Percentiles rank a stretch among this genome's conserved stretches.
phyloP scores from a whole-genome alignment of 2,329 filamentous ascomycete species.

The Periconia sp. region DNA sequence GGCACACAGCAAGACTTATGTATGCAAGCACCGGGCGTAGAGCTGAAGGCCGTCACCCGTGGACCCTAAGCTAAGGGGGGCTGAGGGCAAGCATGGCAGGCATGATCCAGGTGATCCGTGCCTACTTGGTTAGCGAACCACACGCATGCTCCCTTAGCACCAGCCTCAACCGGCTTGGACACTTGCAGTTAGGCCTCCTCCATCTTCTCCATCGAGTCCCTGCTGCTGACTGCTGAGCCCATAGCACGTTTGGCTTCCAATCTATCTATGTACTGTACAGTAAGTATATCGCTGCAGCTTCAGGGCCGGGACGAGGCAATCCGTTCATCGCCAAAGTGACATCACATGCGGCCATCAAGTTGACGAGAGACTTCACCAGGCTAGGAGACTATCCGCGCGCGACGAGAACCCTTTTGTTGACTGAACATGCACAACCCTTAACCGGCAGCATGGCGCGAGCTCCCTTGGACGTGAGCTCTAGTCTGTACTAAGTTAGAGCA shows the following conservation, averaged over 20 bases:
- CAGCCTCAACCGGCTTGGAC: slow-evolving; percentile 13
- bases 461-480: background rate
- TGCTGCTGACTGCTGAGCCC: too few relatives aligned
- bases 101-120: background rate
- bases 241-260: too few relatives aligned
- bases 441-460: background rate
- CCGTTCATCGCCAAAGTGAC: too few relatives aligned
- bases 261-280: too few relatives aligned
- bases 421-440: background rate
- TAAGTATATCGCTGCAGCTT: too few relatives aligned
- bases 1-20: background rate
- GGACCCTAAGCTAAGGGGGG: slow-evolving; percentile 4
- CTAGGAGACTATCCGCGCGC: too few relatives aligned
- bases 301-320: too few relatives aligned
- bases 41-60: slow-evolving; percentile 2
- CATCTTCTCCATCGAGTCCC: background rate
- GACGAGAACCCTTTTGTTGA: background rate
- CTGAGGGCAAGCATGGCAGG: slow-evolving; percentile 1
- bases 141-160: background rate
- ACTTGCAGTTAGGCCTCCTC: background rate
- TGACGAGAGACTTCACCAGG: too few relatives aligned
- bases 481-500: background rate
- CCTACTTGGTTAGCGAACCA: background rate
- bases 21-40: background rate
- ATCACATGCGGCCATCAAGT: too few relatives aligned